Evolutionary conservation across 345 rosid species (phyloP).

Genomic region (Salix purpurea): DNA sequence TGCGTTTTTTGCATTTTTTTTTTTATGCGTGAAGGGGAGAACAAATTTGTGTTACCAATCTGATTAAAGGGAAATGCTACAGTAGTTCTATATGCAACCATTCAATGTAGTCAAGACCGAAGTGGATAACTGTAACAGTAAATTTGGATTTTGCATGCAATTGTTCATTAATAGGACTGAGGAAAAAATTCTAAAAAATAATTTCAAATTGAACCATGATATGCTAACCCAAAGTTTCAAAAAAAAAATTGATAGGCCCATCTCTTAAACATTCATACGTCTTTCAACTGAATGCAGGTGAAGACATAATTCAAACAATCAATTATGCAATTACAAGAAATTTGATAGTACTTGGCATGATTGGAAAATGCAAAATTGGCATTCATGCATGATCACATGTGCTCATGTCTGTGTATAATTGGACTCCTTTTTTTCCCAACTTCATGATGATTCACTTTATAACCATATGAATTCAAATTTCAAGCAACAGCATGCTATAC

Average conservation of each 20-base stretch:
- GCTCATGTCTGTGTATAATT: not conserved
- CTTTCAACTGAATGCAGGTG: not conserved
- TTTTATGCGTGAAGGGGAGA: not conserved
- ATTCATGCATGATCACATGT: not conserved
- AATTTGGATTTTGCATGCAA: not conserved
- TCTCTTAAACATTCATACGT: not conserved
- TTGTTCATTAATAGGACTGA: not conserved
- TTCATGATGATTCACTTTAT: not conserved
- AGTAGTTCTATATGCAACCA: not conserved
- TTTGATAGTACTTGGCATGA: not conserved
- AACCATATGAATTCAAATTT: slow-evolving; percentile 3
- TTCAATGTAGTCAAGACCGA: not conserved
- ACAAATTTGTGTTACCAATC: not conserved
- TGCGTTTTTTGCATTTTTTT: not conserved
- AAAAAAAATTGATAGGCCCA: not conserved
- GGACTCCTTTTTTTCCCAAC: not conserved
- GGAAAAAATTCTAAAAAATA: not conserved
- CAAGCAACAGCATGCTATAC: slow-evolving; percentile 34
- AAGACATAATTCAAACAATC: slow-evolving; percentile 2
- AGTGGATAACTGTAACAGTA: not conserved
- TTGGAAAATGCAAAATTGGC: not conserved
- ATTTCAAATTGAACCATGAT: not conserved
- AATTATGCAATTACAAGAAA: not conserved
- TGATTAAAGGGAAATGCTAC: not conserved
- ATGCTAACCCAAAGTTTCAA: not conserved